Base-by-base conservation (phyloP, 2,329 filamentous ascomycete species). In the Madurella mycetomatis region DNA sequence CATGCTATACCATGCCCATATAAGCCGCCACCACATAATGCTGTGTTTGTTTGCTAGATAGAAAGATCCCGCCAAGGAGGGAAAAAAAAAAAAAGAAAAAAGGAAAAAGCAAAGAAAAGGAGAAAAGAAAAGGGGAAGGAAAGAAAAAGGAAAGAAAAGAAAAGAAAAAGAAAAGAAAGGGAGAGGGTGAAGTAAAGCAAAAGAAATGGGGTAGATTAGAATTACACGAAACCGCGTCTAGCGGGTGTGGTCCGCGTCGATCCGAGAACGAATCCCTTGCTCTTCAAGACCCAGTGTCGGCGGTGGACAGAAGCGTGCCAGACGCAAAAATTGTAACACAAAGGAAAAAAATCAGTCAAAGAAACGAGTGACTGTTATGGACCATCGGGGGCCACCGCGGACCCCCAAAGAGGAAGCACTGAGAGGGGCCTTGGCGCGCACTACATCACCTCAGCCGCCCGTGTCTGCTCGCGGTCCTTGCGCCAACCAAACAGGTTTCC, bases 401-500 rank as follows among this genome's bases (percentile, higher is more conserved):
- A 4, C 2, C 13, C 9, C 34, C 34, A 13, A 16, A 51, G 47
- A 43, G 53, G 9, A 49, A 59, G 34, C 9, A 52, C 56, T 13
- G 62, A 64, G n/a, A 62, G 41, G 25, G 63, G 63, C 54, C 62
- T 56, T 17, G 62, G 64, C 25, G 54, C 52, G 43, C 60, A 46
- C 66, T 69, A 69, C 51, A 62, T 59, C 48, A 66, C 65, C 62
- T 70, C 67, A n/a, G 60, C 60, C 16, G 65, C 64, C n/a, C 62
- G 60, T 9, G 50, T 55, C 54, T 61, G 57, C 54, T 72, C 69
- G 40, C 67, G 68, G 53, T 75, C 72, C 56, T 64, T 69, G 51
- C 72, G 73, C 51, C 70, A 70, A 39, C 72, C 67, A 59, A 80
- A 81, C 5, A 81, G 66, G 1, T 73, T 76, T 40, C 71, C 73